These are phyloP conservation scores for Clausena lansium DNA, from an alignment of 345 rosid genomes.

Conservation along the genomic window DNA sequence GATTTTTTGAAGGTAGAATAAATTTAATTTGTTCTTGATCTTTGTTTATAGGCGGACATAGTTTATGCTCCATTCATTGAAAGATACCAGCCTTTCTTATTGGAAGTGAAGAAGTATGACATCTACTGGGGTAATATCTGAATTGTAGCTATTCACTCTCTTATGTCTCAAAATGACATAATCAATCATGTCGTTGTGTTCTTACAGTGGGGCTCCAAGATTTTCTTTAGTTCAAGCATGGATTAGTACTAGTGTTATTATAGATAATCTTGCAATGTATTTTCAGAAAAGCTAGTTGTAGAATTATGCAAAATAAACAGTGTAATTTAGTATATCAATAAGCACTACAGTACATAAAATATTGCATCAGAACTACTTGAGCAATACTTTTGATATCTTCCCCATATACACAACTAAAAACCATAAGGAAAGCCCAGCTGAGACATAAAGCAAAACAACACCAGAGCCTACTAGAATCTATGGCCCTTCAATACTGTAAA, in stretches of 20 bases:
- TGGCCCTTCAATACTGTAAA: slow-evolving; percentile 54
- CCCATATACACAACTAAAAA: slow-evolving; percentile 80
- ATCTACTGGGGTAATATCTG: slow-evolving; percentile 39
- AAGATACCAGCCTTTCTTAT: slow-evolving; percentile 48
- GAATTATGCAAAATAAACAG: neutral
- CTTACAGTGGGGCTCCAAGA: neutral
- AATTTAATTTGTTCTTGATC: neutral
- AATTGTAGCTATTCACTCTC: neutral
- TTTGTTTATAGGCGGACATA: slow-evolving; percentile 57
- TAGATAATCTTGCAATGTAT: neutral
- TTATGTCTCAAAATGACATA: neutral
- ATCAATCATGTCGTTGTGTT: neutral
- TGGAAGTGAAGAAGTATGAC: slow-evolving; percentile 54
- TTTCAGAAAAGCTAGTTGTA: neutral
- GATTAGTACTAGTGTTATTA: neutral
- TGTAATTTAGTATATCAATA: neutral
- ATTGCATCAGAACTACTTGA: slow-evolving; percentile 43
- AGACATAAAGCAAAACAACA: slow-evolving; percentile 75
- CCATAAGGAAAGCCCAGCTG: slow-evolving; percentile 89
- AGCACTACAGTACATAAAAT: neutral
- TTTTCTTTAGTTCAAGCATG: neutral
- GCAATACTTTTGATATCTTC: slow-evolving; percentile 71
- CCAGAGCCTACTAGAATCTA: slow-evolving; percentile 58
- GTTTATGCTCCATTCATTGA: slow-evolving; percentile 78
- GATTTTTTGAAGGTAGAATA: neutral